Conservation (phyloP, 1,284 basidiomycete species). For the Marasmius tenuissimus region DNA sequence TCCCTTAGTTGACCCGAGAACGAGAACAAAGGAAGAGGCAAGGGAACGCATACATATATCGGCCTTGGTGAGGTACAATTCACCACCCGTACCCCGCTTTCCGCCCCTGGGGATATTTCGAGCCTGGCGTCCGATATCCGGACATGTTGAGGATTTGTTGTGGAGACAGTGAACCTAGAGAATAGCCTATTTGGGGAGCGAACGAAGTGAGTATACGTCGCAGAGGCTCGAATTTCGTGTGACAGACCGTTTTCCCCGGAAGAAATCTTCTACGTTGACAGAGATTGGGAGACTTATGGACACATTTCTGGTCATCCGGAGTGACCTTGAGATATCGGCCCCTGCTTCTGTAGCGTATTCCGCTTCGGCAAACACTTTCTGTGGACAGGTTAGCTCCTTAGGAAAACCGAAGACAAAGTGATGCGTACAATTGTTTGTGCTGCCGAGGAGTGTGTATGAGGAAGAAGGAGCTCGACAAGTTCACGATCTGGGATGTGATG, state of each 20-base stretch:
- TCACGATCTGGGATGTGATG: constrained; percentile 44
- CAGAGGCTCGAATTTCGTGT: not conserved
- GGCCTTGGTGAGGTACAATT: constrained; percentile 42
- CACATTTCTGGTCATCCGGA: constrained; percentile 55
- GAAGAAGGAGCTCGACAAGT: constrained; percentile 50
- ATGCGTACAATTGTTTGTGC: constrained; percentile 53
- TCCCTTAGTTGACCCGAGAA: not conserved
- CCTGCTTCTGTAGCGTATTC: constrained; percentile 63
- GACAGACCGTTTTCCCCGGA: constrained; percentile 64
- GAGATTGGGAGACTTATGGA: constrained; percentile 71
- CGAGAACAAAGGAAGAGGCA: not conserved
- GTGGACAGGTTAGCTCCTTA: constrained; percentile 9
- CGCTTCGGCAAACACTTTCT: constrained; percentile 65
- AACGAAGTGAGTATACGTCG: constrained; percentile 1
- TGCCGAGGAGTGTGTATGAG: constrained; percentile 61
- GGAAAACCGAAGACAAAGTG: not conserved
- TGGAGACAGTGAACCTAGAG: constrained; percentile 78
- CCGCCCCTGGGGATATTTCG: constrained; percentile 38
- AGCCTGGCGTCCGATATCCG: constrained; percentile 63
- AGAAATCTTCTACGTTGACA: constrained; percentile 86
- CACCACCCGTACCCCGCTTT: constrained; percentile 50
- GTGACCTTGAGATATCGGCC: constrained; percentile 48
- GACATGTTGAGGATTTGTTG: constrained; percentile 69
- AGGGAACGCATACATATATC: constrained; percentile 35
- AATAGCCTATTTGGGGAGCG: constrained; percentile 52